Evolutionary conservation across 73 alveolate species (phyloP).

Genomic region (Tetrahymena malaccensis): DNA sequence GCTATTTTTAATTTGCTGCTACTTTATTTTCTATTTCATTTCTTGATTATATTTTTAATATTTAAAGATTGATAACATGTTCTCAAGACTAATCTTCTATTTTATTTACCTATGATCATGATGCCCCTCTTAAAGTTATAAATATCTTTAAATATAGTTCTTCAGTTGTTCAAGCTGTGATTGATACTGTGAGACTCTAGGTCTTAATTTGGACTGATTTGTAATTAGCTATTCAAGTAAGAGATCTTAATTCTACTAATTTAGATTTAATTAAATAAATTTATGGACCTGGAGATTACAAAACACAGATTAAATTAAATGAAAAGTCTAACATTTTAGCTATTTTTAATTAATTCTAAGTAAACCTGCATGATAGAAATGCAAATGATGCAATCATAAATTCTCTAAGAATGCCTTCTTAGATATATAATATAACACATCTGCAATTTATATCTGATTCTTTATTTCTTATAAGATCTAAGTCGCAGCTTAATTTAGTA

Average conservation of each 20-base stretch:
- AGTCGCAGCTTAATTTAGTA: not conserved
- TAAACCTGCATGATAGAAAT: no score
- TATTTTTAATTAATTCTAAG: no score
- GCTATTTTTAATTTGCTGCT: no score
- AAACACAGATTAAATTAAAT: no score
- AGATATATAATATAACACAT: not conserved
- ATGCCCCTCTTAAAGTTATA: not conserved
- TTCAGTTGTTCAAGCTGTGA: not conserved
- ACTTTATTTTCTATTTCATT: no score
- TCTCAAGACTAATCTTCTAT: not conserved
- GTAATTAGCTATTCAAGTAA: not conserved
- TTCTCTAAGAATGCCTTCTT: not conserved
- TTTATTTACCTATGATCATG: not conserved
- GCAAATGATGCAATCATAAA: not conserved
- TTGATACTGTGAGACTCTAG: not conserved
- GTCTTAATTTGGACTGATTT: not conserved
- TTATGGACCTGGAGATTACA: not conserved
- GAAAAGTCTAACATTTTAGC: not conserved
- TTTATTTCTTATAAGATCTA: not conserved
- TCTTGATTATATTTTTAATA: no score
- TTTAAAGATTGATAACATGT: not conserved
- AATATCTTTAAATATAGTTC: not conserved
- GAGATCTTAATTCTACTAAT: not conserved
- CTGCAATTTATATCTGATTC: not conserved
- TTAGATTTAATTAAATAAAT: no score